phyloP scores from a whole-genome alignment of 23 red algal species.

The Gracilaria domingensis region DNA sequence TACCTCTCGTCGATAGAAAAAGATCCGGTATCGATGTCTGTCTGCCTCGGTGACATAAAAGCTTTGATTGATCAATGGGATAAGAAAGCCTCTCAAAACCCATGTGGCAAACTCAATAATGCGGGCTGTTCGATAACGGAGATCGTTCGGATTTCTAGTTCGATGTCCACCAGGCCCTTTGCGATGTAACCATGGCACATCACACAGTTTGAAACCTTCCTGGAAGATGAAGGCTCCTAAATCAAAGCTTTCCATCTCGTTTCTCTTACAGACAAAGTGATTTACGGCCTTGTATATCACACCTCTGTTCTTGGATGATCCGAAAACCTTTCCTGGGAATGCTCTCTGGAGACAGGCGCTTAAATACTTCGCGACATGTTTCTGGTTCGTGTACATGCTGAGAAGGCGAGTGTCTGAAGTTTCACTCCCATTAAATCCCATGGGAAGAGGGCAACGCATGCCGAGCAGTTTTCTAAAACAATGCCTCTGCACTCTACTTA shows the following conservation, averaged over 20 bases:
- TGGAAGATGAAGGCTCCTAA: background rate
- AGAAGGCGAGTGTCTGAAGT: conserved; percentile 32
- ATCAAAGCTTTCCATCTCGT: conserved; percentile 37
- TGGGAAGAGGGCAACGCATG: conserved; percentile 26
- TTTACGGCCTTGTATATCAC: conserved; percentile 32
- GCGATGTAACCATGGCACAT: conserved; percentile 60
- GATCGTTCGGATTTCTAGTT: conserved; percentile 52
- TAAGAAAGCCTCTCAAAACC: conserved; percentile 57
- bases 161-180: conserved; percentile 35
- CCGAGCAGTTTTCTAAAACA: conserved; percentile 57
- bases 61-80: conserved; percentile 61
- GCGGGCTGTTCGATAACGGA: conserved; percentile 31
- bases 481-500: background rate
- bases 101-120: conserved; percentile 49
- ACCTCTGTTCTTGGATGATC: conserved; percentile 49
- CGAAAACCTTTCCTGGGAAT: conserved; percentile 39
- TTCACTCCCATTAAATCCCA: background rate
- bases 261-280: conserved; percentile 41
- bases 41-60: conserved; percentile 72
- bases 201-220: conserved; percentile 22
- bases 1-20: conserved; percentile 63
- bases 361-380: conserved; percentile 47
- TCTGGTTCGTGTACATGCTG: conserved; percentile 40
- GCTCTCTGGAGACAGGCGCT: conserved; percentile 29
- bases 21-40: conserved; percentile 39